phyloP scores from a whole-genome alignment of 2,329 filamentous ascomycete species.

The Polytolypa hystricis region DNA sequence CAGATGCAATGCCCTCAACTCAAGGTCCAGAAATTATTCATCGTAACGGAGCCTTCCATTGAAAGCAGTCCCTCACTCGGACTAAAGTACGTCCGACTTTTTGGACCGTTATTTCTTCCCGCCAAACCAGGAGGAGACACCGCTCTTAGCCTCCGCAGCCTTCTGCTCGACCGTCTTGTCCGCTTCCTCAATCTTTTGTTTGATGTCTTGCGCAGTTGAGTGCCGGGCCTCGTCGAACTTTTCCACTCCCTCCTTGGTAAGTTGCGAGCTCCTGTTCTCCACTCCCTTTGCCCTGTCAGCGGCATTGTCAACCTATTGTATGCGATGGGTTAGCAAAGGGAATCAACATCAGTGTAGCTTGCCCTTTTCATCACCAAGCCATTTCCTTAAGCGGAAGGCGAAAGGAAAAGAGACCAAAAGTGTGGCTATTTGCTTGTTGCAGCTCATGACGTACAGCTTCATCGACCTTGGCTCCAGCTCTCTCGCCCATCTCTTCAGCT shows the following conservation, averaged over 20 bases:
- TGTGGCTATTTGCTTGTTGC: no score
- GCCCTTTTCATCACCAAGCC: no score
- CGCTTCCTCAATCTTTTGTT: conserved; percentile 57
- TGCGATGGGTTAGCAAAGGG: no score
- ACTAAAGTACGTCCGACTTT: no score
- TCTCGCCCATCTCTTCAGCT: conserved; percentile 50
- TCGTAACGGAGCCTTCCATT: no score
- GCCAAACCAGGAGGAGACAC: conserved; percentile 78
- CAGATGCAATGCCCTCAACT: no score
- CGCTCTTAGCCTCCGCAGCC: conserved; percentile 71
- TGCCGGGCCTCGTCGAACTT: conserved; percentile 52
- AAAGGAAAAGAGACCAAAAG: no score
- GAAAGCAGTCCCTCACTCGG: no score
- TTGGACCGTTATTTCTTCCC: conserved; percentile 19
- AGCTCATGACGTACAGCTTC: conserved; percentile 53
- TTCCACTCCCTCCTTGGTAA: conserved; percentile 47
- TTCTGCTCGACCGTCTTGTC: conserved; percentile 72
- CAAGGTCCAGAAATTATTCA: no score
- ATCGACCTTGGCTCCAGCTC: conserved; percentile 58
- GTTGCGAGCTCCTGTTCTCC: conserved; percentile 49
- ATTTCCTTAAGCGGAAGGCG: no score
- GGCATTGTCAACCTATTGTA: neutral
- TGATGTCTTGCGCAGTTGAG: conserved; percentile 46
- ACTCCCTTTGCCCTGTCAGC: conserved; percentile 40
- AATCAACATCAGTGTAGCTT: no score